Base-by-base conservation (phyloP, 768 basidiomycete genomes). In the Termitomyces sp. region DNA sequence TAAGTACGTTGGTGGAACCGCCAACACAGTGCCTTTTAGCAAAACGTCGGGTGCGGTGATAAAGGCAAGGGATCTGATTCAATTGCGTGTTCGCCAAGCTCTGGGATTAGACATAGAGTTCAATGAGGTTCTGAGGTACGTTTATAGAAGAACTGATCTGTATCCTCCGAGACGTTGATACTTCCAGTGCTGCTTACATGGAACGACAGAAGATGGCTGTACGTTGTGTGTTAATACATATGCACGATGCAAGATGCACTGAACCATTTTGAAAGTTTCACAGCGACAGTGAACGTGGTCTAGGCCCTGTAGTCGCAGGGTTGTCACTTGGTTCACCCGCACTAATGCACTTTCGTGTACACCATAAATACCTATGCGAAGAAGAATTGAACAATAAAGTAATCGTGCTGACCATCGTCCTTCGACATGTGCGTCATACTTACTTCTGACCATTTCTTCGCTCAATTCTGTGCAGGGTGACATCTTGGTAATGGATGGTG, bases 181-280 rank as follows among this genome's bases (percentile, higher is more conserved):
- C 34, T 26, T 39, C 8, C 46, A 85, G 85, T 58, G 88, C 86
- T 47, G 90, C 88, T 1, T 93, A 93, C 64, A 91, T 92, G 88
- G 87, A 90, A 65, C 78, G 82, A 57, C 91, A 92, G 69, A 88
- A 80, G 67, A 93, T 93, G 90, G 81, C 88, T 50, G 90, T 90
- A 66, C 65, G 81, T 37, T 41, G 33, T 52, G 26, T 41, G 29
- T 54, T 4, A 2, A 29, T n/a, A 22, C 22, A 15, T 7, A 28
- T 8, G 28, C 7, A 70, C 16, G 15, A 36, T 26, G 28, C 7
- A 70, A 15, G 15, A 36, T 26, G 34, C n/a, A 5, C 50, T 56
- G 33, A 34, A 59, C 5, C 8, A 10, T 36, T 18, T 54, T n/a
- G 29, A 28, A 54, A 90, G 88, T 92, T 90, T 66, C 90, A 92